Conservation (phyloP, 345 rosid genomes). For the Schrenkiella parvula region DNA sequence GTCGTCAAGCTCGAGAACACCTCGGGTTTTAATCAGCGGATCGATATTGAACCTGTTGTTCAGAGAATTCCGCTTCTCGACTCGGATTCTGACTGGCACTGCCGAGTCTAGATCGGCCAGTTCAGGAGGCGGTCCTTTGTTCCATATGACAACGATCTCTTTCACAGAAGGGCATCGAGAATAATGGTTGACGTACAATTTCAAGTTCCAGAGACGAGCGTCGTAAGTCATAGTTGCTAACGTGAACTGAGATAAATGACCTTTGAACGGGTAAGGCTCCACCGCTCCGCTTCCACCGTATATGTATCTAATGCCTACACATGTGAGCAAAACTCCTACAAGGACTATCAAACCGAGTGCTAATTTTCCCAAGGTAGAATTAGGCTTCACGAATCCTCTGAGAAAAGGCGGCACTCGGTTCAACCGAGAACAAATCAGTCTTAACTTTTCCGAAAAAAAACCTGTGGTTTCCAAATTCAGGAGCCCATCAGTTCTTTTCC, state of each 20-base stretch:
- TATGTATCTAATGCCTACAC: conserved; percentile 52
- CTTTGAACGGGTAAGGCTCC: conserved; percentile 59
- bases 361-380: conserved; percentile 49
- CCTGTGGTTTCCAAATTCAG: conserved; percentile 50
- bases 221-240: conserved; percentile 90
- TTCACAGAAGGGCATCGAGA: conserved; percentile 88
- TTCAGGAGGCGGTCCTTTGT: conserved; percentile 79
- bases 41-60: conserved; percentile 86
- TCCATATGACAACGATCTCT: conserved; percentile 96
- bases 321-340: conserved; percentile 50
- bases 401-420: conserved; percentile 57
- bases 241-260: conserved; percentile 84
- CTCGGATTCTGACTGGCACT: conserved; percentile 84
- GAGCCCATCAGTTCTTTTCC: conserved; percentile 49
- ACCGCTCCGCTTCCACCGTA: conserved; percentile 84
- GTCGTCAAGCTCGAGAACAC: conserved; percentile 91
- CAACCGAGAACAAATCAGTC: conserved; percentile 65
- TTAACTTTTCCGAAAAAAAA: conserved; percentile 52
- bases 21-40: conserved; percentile 62
- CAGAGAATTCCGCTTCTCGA: conserved; percentile 64
- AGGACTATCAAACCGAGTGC: conserved; percentile 41
- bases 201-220: conserved; percentile 97
- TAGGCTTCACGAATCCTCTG: conserved; percentile 57
- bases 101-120: conserved; percentile 64
- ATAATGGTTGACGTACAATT: conserved; percentile 85